A percentile compares a stretch with the other conserved stretches of the same genome.
These are phyloP conservation scores for Backusella circina DNA, from an alignment of 192 early-diverging fungal genomes.

Conservation along the genomic window DNA sequence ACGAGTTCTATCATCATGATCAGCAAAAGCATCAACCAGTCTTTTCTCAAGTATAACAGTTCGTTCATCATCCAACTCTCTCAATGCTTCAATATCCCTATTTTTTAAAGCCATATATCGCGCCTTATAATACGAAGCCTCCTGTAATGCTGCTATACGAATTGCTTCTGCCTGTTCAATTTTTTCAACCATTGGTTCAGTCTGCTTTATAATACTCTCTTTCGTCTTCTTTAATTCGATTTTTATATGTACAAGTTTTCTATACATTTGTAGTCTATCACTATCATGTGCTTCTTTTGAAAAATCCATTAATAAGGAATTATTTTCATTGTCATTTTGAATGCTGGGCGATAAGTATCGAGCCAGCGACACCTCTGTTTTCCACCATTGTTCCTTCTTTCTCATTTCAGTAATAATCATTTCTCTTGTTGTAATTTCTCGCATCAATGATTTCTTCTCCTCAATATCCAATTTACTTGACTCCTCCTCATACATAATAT, in stretches of 20 bases:
- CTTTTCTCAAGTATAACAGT: conserved; percentile 41
- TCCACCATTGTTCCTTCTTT: conserved; percentile 43
- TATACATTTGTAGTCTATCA: conserved; percentile 31
- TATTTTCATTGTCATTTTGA: neutral
- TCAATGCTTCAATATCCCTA: conserved; percentile 29
- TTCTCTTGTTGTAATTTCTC: conserved; percentile 30
- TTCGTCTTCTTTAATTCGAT: conserved; percentile 43
- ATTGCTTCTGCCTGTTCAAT: conserved; percentile 45
- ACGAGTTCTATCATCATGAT: conserved; percentile 34
- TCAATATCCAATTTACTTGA: neutral
- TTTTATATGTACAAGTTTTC: conserved; percentile 45
- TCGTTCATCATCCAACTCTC: conserved; percentile 39
- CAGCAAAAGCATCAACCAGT: conserved; percentile 33
- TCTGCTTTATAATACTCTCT: conserved; percentile 39
- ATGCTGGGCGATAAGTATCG: neutral
- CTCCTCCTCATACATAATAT: neutral
- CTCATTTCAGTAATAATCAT: conserved; percentile 25
- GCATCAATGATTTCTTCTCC: conserved; percentile 4
- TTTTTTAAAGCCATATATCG: conserved; percentile 44
- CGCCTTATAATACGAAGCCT: conserved; percentile 52
- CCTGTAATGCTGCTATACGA: conserved; percentile 48
- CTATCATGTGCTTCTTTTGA: conserved; percentile 19
- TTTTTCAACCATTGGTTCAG: conserved; percentile 43
- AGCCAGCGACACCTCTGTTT: conserved; percentile 34
- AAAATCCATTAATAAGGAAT: neutral